phyloP scores from a whole-genome alignment of 495 filamentous ascomycete genomes.

The Penicillium paxilli region DNA sequence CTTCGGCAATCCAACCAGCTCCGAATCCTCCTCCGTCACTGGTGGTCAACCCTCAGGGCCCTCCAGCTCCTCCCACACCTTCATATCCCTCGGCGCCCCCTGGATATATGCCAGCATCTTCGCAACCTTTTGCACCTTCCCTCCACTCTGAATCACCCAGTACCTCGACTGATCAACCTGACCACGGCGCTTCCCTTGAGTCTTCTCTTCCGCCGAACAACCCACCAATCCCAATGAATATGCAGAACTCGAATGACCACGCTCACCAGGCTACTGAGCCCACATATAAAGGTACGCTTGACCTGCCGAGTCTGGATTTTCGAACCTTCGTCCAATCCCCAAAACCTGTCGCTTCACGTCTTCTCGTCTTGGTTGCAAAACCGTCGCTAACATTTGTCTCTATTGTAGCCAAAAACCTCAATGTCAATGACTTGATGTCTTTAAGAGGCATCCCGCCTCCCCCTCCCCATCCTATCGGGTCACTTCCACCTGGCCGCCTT shows the following conservation, averaged over 20 bases:
- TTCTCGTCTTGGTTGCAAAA: neutral
- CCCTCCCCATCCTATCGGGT: conserved; percentile 54
- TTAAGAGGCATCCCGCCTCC: conserved; percentile 64
- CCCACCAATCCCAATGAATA: conserved; percentile 30
- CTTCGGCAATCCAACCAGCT: conserved; percentile 77
- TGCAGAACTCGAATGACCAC: conserved; percentile 35
- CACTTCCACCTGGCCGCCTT: conserved; percentile 51
- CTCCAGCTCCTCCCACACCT: conserved; percentile 27
- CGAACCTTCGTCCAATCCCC: neutral
- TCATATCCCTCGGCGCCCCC: conserved; percentile 52
- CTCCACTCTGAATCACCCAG: conserved; percentile 47
- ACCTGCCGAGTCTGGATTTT: neutral
- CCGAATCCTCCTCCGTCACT: conserved; percentile 53
- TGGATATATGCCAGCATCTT: conserved; percentile 59
- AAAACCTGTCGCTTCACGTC: neutral
- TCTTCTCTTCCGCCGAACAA: conserved; percentile 60
- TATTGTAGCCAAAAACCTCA: conserved; percentile 63
- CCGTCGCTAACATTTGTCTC: conserved; percentile 11
- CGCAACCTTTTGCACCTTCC: conserved; percentile 58
- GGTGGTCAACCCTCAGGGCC: conserved; percentile 48
- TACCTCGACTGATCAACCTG: conserved; percentile 50
- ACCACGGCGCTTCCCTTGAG: conserved; percentile 72
- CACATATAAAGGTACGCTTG: conserved; percentile 38
- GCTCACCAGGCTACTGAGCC: conserved; percentile 29
- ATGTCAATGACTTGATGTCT: conserved; percentile 73